Conservation (phyloP, 2,329 filamentous ascomycete genomes). For the Sporothrix protearum region DNA sequence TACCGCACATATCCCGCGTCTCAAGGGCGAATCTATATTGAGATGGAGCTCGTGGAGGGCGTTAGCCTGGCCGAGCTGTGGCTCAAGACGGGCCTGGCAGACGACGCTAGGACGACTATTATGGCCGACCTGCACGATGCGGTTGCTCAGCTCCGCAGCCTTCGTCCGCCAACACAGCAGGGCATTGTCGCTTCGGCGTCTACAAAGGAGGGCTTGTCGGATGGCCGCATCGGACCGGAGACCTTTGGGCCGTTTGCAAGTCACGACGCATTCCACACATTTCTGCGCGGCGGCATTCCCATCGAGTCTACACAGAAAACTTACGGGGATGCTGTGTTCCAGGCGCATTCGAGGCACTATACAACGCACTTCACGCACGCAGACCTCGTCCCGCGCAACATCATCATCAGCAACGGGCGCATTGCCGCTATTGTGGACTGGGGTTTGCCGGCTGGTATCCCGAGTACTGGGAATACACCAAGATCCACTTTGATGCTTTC, state of each 20-base stretch:
- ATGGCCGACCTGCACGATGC: conserved; percentile 18
- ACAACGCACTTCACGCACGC: conserved; percentile 43
- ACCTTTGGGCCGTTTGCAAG: conserved; percentile 6
- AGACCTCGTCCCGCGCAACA: conserved; percentile 53
- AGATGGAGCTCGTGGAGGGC: conserved; percentile 21
- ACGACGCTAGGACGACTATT: background rate
- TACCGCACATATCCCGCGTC: conserved; percentile 14
- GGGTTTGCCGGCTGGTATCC: conserved; percentile 47
- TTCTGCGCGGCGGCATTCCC: conserved; percentile 12
- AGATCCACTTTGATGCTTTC: conserved; percentile 13
- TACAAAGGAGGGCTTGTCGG: background rate
- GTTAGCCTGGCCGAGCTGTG: conserved; percentile 5
- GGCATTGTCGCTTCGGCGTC: conserved; percentile 15
- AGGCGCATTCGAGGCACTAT: conserved; percentile 13
- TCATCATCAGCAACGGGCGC: conserved; percentile 40
- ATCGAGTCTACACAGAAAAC: conserved; percentile 1
- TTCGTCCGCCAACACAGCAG: conserved; percentile 9
- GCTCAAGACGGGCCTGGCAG: background rate
- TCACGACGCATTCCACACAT: conserved; percentile 17
- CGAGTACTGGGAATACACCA: too few relatives aligned
- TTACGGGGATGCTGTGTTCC: conserved; percentile 1
- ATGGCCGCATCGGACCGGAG: conserved; percentile 13
- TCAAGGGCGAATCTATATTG: conserved; percentile 16
- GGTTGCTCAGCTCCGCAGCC: conserved; percentile 9
- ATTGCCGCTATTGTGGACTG: conserved; percentile 46